Evolutionary conservation across 345 rosid genomes (phyloP), one percentile per base, ranked within the genome.

Genomic region (Eucalyptus coolabah): DNA sequence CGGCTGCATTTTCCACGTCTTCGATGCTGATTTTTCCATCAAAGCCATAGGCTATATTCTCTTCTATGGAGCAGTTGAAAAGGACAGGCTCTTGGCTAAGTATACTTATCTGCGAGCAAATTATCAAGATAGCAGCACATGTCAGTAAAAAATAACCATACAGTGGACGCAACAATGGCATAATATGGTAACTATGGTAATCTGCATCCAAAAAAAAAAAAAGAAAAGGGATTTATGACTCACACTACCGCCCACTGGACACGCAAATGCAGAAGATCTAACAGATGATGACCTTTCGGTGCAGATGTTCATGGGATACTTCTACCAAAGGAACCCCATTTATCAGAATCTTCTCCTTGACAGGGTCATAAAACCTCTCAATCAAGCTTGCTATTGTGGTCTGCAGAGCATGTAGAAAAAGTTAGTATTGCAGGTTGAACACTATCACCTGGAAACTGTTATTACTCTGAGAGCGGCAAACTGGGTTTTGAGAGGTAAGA

Each of bases 11-110:
- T 94, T 96, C 98, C 32, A 96, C 90, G 26, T 94, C 97, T 3
- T 92, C 77, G 30, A 17, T 91, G 93, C 89, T 94, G 23, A 93
- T 95, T 92, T 94, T 94, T 19, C 98, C 98, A 30, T 95, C 92
- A 69, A 90, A 93, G 30, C 99, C 99, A 90, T 95, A 95, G 2
- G 98, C 96, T 50, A 94, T 94, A 86, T 94, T 94, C 87, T 94
- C 93, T 54, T 93, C 95, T 18, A 94, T 81, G 16, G 94, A 91
- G 65, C 94, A 94, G 88, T 94, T 93, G 91, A 94, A 94, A 81
- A 96, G 98, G 90, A 95, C 95, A 6, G 99, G 99, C 92, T 97
- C 99, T 89, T 97, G 99, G 93, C 99, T 97, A 72, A 97, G 97
- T 92, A 96, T 96, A 90, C 99, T 96, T 47, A 96, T 91, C 99